These are phyloP conservation scores for Silene latifolia DNA, from an alignment of 148 eudicot genomes.

Conservation along the genomic window DNA sequence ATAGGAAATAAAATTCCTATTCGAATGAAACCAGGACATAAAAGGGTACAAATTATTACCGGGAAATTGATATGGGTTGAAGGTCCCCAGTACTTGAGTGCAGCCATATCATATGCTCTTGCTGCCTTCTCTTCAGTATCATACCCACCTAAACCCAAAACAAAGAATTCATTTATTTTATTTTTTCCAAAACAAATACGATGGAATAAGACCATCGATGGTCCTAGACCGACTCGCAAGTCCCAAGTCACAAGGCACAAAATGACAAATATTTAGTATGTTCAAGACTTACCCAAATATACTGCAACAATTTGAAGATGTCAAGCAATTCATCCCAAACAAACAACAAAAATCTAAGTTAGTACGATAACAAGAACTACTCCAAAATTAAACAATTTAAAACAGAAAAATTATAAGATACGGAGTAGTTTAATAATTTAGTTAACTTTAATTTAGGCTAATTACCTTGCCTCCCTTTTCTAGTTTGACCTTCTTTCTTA, in stretches of 20 bases:
- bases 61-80: conserved; percentile 89
- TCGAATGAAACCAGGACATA: background rate
- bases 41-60: conserved; percentile 27
- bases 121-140: conserved; percentile 95
- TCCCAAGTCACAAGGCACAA: background rate
- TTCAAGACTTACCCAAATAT: conserved; percentile 66
- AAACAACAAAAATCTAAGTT: conserved; percentile 12
- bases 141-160: conserved; percentile 62
- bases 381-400: background rate
- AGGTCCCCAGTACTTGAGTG: conserved; percentile 95
- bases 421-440: background rate
- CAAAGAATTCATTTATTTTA: background rate
- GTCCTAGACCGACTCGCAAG: too few species aligned
- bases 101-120: conserved; percentile 87
- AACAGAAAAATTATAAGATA: too few species aligned
- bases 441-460: conserved; percentile 8
- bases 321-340: conserved; percentile 9
- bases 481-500: conserved; percentile 93
- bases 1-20: background rate
- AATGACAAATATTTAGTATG: conserved; percentile 10
- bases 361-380: background rate
- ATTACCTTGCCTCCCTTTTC: conserved; percentile 94
- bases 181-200: too few species aligned
- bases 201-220: too few species aligned
- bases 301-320: conserved; percentile 40